phyloP scores from a whole-genome alignment of 352 stramenopile genomes.

The Pythium monospermum region DNA sequence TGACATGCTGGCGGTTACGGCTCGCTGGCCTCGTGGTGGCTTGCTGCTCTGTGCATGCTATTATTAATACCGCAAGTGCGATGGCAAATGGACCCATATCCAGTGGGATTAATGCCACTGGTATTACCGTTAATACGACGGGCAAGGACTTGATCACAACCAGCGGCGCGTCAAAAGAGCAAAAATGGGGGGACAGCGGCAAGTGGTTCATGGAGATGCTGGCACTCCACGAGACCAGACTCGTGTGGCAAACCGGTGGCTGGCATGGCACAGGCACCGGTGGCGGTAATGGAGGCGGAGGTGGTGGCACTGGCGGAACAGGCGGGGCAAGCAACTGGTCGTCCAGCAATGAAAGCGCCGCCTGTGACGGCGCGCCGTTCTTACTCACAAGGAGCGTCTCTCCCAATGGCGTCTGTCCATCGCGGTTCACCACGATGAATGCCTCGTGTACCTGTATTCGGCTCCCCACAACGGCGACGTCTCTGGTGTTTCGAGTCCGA shows the following conservation, averaged over 20 bases:
- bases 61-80: too few species aligned
- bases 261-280: neutral
- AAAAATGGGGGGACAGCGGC: neutral
- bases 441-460: constrained; percentile 59
- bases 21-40: too few species aligned
- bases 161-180: neutral
- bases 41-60: too few species aligned
- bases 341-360: neutral
- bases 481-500: neutral
- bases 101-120: too few species aligned
- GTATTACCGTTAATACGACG: neutral
- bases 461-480: constrained; percentile 8
- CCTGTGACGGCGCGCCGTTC: constrained; percentile 37
- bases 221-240: neutral
- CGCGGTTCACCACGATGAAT: constrained; percentile 36
- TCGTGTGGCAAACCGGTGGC: constrained; percentile 1
- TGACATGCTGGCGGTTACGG: too few species aligned
- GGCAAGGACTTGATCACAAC: neutral
- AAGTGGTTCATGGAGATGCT: neutral
- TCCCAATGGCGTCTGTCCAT: constrained; percentile 41
- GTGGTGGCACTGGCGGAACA: neutral
- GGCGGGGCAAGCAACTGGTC: neutral
- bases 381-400: constrained; percentile 39
- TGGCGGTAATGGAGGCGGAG: neutral
- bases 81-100: too few species aligned